Conservation (phyloP, 306 rosid species). For the Calophaca sinica region DNA sequence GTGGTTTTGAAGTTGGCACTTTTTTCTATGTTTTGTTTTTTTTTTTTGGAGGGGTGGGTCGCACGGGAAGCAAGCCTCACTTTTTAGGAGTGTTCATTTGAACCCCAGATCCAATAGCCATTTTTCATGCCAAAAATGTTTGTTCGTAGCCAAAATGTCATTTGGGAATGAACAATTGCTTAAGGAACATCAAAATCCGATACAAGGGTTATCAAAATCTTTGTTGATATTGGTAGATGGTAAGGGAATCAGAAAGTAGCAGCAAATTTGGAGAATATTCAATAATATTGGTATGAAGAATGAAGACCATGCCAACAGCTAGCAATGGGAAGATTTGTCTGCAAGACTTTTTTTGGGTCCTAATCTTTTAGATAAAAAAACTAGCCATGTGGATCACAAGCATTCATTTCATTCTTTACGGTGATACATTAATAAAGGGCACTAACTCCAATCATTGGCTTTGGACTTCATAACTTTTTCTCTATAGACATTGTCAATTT, state of each 20-base stretch:
- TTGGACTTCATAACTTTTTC: constrained; percentile 35
- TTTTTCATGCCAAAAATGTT: no score
- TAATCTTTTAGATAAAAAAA: background rate
- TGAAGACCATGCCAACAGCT: background rate
- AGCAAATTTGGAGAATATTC: background rate
- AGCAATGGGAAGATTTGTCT: background rate
- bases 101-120: background rate
- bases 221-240: constrained; percentile 8
- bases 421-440: constrained; percentile 7
- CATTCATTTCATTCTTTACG: constrained; percentile 13
- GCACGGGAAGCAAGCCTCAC: constrained; percentile 36
- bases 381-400: constrained; percentile 46
- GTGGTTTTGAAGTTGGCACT: no score
- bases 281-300: background rate
- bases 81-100: constrained; percentile 38
- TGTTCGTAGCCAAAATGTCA: no score
- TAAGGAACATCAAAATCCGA: no score
- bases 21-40: no score
- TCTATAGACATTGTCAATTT: constrained; percentile 36
- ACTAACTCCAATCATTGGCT: constrained; percentile 43
- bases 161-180: no score
- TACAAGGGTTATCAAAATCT: constrained; percentile 2
- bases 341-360: background rate
- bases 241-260: background rate
- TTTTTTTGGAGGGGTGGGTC: background rate